phyloP scores from a whole-genome alignment of 805 yeast genomes.

The Ogataea ramenticola region DNA sequence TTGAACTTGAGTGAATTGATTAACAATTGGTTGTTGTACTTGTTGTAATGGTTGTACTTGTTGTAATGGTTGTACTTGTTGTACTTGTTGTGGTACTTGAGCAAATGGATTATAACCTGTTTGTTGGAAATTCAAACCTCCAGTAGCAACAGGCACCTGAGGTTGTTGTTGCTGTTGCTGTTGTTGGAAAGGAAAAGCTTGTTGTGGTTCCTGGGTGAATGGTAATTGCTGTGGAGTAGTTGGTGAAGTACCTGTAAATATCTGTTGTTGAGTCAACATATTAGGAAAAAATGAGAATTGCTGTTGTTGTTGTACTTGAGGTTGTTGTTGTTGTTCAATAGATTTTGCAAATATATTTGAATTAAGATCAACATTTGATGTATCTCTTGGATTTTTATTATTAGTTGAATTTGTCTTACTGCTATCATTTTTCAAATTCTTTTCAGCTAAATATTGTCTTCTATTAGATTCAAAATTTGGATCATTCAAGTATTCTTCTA shows the following conservation, averaged over 20 bases:
- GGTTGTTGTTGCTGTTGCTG: slow-evolving; percentile 2
- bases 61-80: too few relatives aligned
- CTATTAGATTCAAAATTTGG: slow-evolving; percentile 78
- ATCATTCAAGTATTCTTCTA: slow-evolving; percentile 85
- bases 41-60: too few relatives aligned
- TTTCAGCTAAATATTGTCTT: slow-evolving; percentile 68
- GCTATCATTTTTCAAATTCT: slow-evolving; percentile 29
- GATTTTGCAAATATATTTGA: background rate
- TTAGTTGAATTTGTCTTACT: background rate
- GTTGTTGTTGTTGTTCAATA: slow-evolving; percentile 8
- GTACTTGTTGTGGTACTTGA: background rate
- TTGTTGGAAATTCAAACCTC: slow-evolving; percentile 16
- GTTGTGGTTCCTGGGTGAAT: background rate
- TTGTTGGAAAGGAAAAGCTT: too few relatives aligned
- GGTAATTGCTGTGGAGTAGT: slow-evolving; percentile 5
- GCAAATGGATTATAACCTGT: slow-evolving; percentile 23
- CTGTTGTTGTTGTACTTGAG: slow-evolving; percentile 8
- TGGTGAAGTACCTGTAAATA: slow-evolving; percentile 6
- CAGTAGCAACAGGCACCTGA: slow-evolving; percentile 4
- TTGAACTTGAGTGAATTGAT: background rate
- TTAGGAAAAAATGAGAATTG: slow-evolving; percentile 1
- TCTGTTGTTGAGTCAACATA: slow-evolving; percentile 10
- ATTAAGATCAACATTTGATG: background rate
- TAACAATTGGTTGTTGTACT: background rate
- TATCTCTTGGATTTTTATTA: background rate